phyloP scores from a whole-genome alignment of 139 green algal species.

The Volvox africanus region DNA sequence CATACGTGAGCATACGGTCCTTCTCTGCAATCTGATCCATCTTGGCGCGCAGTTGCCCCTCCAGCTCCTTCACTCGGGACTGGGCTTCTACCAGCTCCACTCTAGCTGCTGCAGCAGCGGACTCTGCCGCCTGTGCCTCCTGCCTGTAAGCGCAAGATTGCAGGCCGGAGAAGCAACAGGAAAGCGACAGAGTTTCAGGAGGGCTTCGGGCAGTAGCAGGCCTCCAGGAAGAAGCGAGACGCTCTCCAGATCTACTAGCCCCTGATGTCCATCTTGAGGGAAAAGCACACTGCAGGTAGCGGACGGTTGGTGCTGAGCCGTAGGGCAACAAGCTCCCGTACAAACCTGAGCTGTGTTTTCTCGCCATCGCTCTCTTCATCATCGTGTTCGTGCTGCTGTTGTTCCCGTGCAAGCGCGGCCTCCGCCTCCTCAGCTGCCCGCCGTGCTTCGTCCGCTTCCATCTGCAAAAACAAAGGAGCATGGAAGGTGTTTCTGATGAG shows the following conservation, averaged over 20 bases:
- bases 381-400: constrained; percentile 51
- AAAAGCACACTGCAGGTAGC: no score
- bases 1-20: constrained; percentile 71
- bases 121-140: constrained; percentile 58
- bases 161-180: not conserved
- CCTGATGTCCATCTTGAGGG: no score
- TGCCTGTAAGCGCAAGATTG: constrained; percentile 37
- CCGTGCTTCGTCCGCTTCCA: constrained; percentile 60
- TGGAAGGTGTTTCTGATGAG: no score
- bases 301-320: no score
- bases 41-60: constrained; percentile 15
- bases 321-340: no score
- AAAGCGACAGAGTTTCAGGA: no score
- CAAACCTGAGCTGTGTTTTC: constrained; percentile 15
- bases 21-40: constrained; percentile 60
- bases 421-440: constrained; percentile 61
- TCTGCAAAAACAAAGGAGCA: not conserved
- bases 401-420: constrained; percentile 31
- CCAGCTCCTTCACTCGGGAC: constrained; percentile 37
- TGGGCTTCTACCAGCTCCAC: constrained; percentile 4
- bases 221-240: no score
- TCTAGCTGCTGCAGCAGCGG: constrained; percentile 46
- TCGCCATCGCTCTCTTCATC: constrained; percentile 18
- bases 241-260: no score
- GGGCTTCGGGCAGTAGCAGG: no score